phyloP scores from a whole-genome alignment of 2,329 filamentous ascomycete species.

The Fusarium agapanthi region DNA sequence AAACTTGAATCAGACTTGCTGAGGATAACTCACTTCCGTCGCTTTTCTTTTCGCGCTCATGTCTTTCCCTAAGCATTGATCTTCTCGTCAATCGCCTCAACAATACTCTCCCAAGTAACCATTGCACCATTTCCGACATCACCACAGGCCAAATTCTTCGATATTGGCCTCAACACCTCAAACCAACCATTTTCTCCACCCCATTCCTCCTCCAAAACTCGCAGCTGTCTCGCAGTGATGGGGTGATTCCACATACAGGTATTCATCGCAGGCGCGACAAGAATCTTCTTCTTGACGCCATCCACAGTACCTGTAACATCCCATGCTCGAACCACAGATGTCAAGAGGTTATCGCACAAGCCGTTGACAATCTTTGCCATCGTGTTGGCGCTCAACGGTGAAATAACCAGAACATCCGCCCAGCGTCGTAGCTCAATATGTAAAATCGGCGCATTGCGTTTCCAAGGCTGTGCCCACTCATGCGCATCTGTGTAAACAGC shows the following conservation, averaged over 20 bases:
- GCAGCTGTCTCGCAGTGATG: constrained; percentile 77
- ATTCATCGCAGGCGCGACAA: constrained; percentile 88
- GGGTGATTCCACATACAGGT: constrained; percentile 91
- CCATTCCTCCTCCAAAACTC: constrained; percentile 78
- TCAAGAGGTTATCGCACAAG: constrained; percentile 79
- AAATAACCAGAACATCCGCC: constrained; percentile 83
- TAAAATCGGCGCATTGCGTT: constrained; percentile 78
- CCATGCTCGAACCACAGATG: constrained; percentile 83
- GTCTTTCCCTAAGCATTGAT: constrained; percentile 41
- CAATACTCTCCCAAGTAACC: constrained; percentile 82
- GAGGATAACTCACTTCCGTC: rapidly evolving
- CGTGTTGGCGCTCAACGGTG: constrained; percentile 84
- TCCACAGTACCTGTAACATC: constrained; percentile 75
- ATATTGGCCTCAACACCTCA: constrained; percentile 75
- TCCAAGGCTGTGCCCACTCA: constrained; percentile 85
- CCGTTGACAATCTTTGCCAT: constrained; percentile 86
- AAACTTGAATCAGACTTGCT: background rate
- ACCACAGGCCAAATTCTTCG: constrained; percentile 84
- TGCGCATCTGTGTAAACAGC: constrained; percentile 84
- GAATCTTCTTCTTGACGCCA: constrained; percentile 68
- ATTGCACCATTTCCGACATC: constrained; percentile 86
- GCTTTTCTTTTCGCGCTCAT: rapidly evolving
- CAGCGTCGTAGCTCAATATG: constrained; percentile 86
- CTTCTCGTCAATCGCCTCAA: constrained; percentile 67
- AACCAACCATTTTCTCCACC: constrained; percentile 61